phyloP scores from a whole-genome alignment of 1,284 basidiomycete species.

The Apiotrichum akiyoshidainum region DNA sequence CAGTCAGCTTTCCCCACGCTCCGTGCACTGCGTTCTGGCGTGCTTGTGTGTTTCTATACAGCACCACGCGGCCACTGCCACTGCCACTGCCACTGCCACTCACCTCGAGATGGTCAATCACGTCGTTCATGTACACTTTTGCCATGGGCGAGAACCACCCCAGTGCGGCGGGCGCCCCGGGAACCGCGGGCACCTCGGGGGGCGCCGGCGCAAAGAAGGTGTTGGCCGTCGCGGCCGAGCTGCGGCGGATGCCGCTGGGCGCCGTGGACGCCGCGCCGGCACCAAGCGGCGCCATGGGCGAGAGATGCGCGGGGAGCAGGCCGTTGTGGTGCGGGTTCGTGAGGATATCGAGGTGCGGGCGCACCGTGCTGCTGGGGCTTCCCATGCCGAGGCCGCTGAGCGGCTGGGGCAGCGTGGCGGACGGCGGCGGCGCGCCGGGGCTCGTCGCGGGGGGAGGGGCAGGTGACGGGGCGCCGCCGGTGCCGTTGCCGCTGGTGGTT shows the following conservation, averaged over 20 bases:
- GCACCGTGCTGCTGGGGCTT: background rate
- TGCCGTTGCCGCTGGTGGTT: background rate
- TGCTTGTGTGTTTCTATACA: too few relatives aligned
- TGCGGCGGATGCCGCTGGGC: too few relatives aligned
- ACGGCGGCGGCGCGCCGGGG: background rate
- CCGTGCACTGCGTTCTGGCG: too few relatives aligned
- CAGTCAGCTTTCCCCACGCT: background rate
- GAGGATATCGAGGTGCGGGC: background rate
- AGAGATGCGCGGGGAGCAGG: slow-evolving; percentile 1
- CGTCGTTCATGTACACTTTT: slow-evolving; percentile 47
- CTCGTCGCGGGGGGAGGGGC: background rate
- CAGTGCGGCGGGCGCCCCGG: background rate
- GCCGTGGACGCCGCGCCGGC: background rate
- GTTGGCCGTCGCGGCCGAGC: too few relatives aligned
- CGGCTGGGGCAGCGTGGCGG: background rate
- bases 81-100: too few relatives aligned
- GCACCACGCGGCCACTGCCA: too few relatives aligned
- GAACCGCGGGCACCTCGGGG: too few relatives aligned
- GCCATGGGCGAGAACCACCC: slow-evolving; percentile 44
- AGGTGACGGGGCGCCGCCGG: background rate
- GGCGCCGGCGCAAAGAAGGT: too few relatives aligned
- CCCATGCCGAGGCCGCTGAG: too few relatives aligned
- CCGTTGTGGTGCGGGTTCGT: slow-evolving; percentile 13
- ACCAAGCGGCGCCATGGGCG: background rate
- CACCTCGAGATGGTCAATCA: slow-evolving; percentile 49